Percentiles rank a stretch among this genome's conserved stretches.
phyloP scores from a whole-genome alignment of 2,329 filamentous ascomycete species.

The Colletotrichum agaves region DNA sequence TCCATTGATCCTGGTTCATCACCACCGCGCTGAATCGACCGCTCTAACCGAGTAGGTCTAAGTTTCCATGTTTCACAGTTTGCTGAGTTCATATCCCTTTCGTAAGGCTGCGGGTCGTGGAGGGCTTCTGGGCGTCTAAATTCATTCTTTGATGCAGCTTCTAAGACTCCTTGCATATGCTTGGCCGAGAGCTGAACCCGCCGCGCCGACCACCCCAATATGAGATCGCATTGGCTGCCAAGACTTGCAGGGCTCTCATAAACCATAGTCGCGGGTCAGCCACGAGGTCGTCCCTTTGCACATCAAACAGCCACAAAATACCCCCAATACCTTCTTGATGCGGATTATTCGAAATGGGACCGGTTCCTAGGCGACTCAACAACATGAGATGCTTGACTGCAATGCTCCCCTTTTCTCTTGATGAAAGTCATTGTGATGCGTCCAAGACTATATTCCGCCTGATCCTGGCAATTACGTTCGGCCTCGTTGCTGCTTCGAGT shows the following conservation, averaged over 20 bases:
- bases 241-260: background rate
- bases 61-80: background rate
- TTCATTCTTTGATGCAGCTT: background rate
- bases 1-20: conserved; percentile 2
- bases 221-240: background rate
- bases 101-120: background rate
- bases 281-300: background rate
- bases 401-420: background rate
- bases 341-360: background rate
- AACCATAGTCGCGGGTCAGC: background rate
- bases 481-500: background rate
- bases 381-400: background rate
- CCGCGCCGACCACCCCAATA: background rate
- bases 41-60: fast-evolving
- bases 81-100: background rate
- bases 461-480: background rate
- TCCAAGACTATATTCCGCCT: background rate
- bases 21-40: background rate
- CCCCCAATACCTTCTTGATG: background rate
- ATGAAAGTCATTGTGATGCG: conserved; percentile 1
- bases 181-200: background rate
- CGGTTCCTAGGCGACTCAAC: background rate
- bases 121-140: background rate
- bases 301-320: conserved; percentile 5
- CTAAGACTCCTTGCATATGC: background rate